Conservation (phyloP, 129 eudicot genomes). For the Smallanthus sonchifolius region DNA sequence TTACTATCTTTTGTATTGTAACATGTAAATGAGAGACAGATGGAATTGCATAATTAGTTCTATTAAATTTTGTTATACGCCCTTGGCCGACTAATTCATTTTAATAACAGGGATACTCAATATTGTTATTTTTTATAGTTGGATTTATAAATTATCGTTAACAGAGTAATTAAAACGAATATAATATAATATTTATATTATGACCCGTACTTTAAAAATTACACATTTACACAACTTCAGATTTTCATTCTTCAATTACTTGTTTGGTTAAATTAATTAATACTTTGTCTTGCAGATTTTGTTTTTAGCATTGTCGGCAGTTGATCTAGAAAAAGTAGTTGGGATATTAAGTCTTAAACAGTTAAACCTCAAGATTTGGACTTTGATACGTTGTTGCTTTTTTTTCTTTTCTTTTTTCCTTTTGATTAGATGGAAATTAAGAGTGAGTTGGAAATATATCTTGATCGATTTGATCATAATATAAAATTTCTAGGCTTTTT, state of each 20-base stretch:
- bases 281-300: not conserved
- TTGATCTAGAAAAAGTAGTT: constrained; percentile 15
- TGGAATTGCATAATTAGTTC: constrained; percentile 4
- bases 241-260: constrained; percentile 5
- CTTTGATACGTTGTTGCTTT: not conserved
- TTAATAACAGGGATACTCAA: no score
- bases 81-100: no score
- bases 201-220: no score
- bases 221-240: not conserved
- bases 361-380: not conserved
- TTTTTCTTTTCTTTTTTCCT: not conserved
- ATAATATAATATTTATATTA: no score
- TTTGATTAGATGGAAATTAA: not conserved
- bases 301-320: constrained; percentile 17
- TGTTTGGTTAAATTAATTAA: not conserved
- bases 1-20: not conserved
- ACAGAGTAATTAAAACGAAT: no score
- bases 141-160: no score
- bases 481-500: not conserved
- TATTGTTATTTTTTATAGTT: no score
- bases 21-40: constrained; percentile 9
- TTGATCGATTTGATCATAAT: not conserved
- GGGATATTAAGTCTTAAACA: constrained; percentile 7
- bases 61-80: not conserved
- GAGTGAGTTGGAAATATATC: not conserved